Evolutionary conservation across 768 basidiomycete species (phyloP), one percentile per base, ranked within the genome.

Genomic region (Termitomyces sp.): DNA sequence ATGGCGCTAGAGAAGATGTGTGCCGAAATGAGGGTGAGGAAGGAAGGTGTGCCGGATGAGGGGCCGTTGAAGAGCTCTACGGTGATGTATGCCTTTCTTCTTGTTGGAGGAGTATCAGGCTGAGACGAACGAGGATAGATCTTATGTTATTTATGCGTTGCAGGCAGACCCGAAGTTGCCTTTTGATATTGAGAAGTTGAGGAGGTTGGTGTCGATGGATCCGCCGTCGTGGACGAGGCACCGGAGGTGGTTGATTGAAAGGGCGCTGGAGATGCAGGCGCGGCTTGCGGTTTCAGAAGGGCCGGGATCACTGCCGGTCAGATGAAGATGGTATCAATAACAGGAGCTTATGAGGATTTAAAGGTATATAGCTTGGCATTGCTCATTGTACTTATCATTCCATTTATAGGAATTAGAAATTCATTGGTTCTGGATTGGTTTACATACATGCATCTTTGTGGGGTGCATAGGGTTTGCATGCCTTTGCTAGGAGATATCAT

Each of bases 81-180:
- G 13, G 68, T 75, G 6, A 71, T 75, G 73, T 73, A 47, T 42
- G 71, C 58, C 36, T 5, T 12, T 55, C 35, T 20, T 20, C 60
- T 40, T n/a, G 45, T 28, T n/a, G 30, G 7, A 16, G 40, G 14
- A 12, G 24, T 24, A 6, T 38, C 16, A 20, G 14, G n/a, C 49
- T 47, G 52, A 45, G 33, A 8, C 16, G n/a, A 42, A 5, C 42
- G 42, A 24, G 35, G 24, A 43, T 36, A 73, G 73, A 20, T 63
- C 70, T 2, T 75, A 75, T 53, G 64, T 75, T 9, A 53, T 75
- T 18, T 60, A 56, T 14, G 71, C 72, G n/a, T 59, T 75, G 18
- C 64, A 66, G 45, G 59, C 57, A 13, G 68, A 72, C 56, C 61
- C 69, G 4, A 57, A 47, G 14, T 59, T 73, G 36, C 65, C 66